A percentile compares a stretch with the other conserved stretches of the same genome.
Conservation (phyloP, 106 monocot genomes). For the Hemerocallis citrina region DNA sequence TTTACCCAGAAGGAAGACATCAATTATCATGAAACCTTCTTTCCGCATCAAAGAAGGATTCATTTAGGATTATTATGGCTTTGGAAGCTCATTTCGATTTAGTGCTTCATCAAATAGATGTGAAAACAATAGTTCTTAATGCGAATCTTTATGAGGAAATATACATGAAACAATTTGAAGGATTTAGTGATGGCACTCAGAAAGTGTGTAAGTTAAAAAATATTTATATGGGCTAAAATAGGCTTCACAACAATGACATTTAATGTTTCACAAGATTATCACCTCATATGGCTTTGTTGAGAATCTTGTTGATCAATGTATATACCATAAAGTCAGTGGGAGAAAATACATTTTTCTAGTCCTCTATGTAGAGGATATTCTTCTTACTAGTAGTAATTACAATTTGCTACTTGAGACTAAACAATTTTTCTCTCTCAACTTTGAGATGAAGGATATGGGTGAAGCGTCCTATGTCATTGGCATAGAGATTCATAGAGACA, state of each 20-base stretch:
- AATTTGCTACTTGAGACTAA: not conserved
- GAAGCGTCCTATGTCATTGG: not conserved
- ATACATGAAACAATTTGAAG: constrained; percentile 10
- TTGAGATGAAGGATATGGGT: constrained; percentile 15
- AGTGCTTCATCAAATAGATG: no score
- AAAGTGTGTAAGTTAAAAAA: constrained; percentile 4
- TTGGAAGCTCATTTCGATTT: no score
- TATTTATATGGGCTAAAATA: constrained; percentile 9
- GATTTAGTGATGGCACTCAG: not conserved
- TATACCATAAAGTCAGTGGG: constrained; percentile 5
- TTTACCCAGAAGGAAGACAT: no score
- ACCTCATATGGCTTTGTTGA: not conserved
- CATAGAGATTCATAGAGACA: not conserved
- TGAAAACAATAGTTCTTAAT: no score
- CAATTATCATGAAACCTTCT: no score
- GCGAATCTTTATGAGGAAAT: constrained; percentile 8
- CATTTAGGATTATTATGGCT: no score
- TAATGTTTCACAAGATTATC: not conserved
- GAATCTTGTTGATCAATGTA: constrained; percentile 6
- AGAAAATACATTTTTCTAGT: no score
- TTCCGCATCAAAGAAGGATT: no score
- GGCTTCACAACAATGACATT: constrained; percentile 4
- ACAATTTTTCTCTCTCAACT: not conserved
- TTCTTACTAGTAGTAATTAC: not conserved
- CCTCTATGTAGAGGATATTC: constrained; percentile 3